Evolutionary conservation across 2,329 filamentous ascomycete genomes (phyloP).

Genomic region (Neurospora crassa): DNA sequence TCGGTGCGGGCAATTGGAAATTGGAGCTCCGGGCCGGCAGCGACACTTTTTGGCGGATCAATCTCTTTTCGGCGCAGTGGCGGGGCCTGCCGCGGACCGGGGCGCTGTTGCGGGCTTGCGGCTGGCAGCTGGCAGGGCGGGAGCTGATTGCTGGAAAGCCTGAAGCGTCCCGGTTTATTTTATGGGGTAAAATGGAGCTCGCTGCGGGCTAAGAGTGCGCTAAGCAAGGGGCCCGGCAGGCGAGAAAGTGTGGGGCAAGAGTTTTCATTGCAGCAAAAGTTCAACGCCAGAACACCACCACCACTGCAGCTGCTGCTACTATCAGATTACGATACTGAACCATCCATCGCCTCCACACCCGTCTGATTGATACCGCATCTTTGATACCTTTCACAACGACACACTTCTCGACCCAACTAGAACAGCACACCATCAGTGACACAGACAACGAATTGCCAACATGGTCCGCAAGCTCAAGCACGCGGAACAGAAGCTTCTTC

Average conservation of each 20-base stretch:
- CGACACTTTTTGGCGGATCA: slow-evolving; percentile 12
- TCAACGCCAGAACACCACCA: background rate
- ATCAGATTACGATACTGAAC: background rate
- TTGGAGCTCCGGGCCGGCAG: background rate
- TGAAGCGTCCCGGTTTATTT: background rate
- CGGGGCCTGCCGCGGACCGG: slow-evolving; percentile 1
- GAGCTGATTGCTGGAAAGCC: slow-evolving; percentile 14
- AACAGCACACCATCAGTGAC: background rate
- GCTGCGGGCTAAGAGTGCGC: background rate
- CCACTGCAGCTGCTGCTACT: background rate
- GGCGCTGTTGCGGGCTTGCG: slow-evolving; percentile 3
- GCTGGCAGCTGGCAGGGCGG: background rate
- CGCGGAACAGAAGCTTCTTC: slow-evolving; percentile 93
- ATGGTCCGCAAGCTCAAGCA: slow-evolving; percentile 97
- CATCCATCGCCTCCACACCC: background rate
- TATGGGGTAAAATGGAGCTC: slow-evolving; percentile 8
- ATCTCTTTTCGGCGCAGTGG: slow-evolving; percentile 7
- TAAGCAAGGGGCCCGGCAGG: background rate
- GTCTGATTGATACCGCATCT: background rate
- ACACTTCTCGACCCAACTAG: background rate
- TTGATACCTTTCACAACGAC: background rate
- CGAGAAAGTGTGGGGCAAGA: slow-evolving; percentile 1
- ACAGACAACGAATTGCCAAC: slow-evolving; percentile 18
- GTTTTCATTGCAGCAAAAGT: slow-evolving; percentile 1
- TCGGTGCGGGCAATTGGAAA: background rate